Base-by-base conservation (phyloP, 1,139 yeast species). In the Candida tropicalis region DNA sequence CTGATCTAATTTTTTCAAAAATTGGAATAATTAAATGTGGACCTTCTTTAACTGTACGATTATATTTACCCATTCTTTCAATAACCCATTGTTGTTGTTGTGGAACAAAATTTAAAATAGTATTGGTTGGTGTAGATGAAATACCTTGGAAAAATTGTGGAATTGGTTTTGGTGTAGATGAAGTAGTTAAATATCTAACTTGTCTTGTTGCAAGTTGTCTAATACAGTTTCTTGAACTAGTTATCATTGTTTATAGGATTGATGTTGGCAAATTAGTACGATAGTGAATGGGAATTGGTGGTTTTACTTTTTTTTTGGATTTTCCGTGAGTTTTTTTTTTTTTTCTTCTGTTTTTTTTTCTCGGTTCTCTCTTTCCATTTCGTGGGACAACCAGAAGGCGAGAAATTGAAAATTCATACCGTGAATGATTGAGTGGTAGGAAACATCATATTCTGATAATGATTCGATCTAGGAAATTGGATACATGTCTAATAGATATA, bases 51-150 rank as follows among this genome's bases (percentile, higher is more conserved):
- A 88, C 73, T 28, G 87, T 83, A 47, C 84, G 68, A 60, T 83
- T 77, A 68, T 86, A 88, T 60, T 84, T 85, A 25, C 96, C 96
- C 96, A 88, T 88, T 51, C 96, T 73, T 64, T 88, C 96, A 22
- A 88, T 95, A 16, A 88, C 81, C 91, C 95, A 88, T 3, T 96
- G 96, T 11, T 88, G 84, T 63, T 87, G 95, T 60, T 88, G 96
- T 2, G 96, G 96, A 4, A 88, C 96, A 61, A 88, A 88, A 53
- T 85, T 70, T 35, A 87, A 62, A 1, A 87, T 63, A 2, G 95
- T 87, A 62, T 87, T 87, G 24, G 88, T 68, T 7, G 95, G 95
- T 41, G 85, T 68, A 4, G 26, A 16, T 47, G 78, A 70, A 45
- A 81, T 82, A 43, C 73, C 75, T 60, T 84, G 91, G 65, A 87